Evolutionary conservation across 2,329 filamentous ascomycete genomes (phyloP), one percentile per base, ranked within the genome.

Genomic region (Fusarium liriodendri): DNA sequence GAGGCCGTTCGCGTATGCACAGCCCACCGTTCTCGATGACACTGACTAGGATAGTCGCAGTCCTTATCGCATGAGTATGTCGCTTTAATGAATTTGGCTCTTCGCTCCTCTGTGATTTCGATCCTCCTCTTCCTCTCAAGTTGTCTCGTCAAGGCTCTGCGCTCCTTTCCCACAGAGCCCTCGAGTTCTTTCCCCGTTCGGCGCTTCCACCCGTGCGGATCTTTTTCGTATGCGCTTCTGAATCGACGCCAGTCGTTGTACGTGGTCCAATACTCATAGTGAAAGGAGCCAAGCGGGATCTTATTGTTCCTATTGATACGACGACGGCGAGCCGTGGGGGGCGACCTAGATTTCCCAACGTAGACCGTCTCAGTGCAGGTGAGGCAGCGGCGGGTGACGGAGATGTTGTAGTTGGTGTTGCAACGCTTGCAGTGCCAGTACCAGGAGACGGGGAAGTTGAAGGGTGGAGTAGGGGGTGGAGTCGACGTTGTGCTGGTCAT

Each of bases 371-470:
- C 37, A 9, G 7, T 40, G 20, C 72, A 74, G 4, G 8, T 8
- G 11, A 74, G 50, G n/a, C 72, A 74, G 10, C 72, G 72, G 8
- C 69, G 62, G 4, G 69, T 70, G 13, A 74, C 58, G n/a, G 71
- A 42, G n/a, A 74, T 13, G 14, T 16, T 72, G 74, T 80, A 83
- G 1, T 35, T 32, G 3, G 16, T 58, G 14, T 45, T 18, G 76
- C 83, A 85, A 13, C 29, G 2, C 70, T 80, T 76, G 71, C 83
- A 84, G 29, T 62, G 55, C 83, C 83, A 85, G 33, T 60, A 55
- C 81, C 80, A 84, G 57, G 29, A 11, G 29, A 32, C 47, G 22
- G 22, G 42, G 22, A 20, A 16, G 13, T 13, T 50, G 16, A 18
- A 11, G 10, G 76, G 71, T 11, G 65, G 62, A 0, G 57, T 13